phyloP scores from a whole-genome alignment of 2,329 filamentous ascomycete species.

The Epicoccum sorghinum region DNA sequence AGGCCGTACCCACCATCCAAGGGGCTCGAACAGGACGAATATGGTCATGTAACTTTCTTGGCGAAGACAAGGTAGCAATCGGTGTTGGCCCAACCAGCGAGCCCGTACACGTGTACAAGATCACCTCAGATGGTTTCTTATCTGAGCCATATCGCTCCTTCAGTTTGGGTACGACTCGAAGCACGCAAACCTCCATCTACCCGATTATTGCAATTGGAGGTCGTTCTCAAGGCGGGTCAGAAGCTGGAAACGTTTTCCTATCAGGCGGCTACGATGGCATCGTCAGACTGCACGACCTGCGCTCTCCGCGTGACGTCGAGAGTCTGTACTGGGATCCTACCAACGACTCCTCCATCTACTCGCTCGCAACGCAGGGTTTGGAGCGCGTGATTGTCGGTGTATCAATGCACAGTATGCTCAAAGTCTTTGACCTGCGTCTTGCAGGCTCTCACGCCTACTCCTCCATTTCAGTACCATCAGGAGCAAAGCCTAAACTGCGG shows the following conservation, averaged over 20 bases:
- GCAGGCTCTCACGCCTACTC: conserved; percentile 50
- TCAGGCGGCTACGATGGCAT: conserved; percentile 66
- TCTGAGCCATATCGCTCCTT: conserved; percentile 49
- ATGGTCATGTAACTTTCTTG: conserved; percentile 62
- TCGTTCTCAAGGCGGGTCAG: conserved; percentile 37
- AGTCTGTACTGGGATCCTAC: conserved; percentile 61
- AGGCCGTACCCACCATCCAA: conserved; percentile 23
- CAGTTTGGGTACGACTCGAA: conserved; percentile 35
- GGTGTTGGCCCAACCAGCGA: conserved; percentile 54
- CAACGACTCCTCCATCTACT: conserved; percentile 65
- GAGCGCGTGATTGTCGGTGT: conserved; percentile 64
- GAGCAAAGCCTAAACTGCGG: conserved; percentile 1
- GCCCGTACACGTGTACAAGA: conserved; percentile 57
- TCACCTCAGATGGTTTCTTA: conserved; percentile 54
- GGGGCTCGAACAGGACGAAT: conserved; percentile 33
- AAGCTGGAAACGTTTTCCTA: conserved; percentile 60
- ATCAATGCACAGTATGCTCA: conserved; percentile 63
- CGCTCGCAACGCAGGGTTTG: conserved; percentile 61
- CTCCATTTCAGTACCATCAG: conserved; percentile 29
- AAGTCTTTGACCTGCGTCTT: conserved; percentile 67
- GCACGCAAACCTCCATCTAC: conserved; percentile 49
- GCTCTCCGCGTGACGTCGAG: conserved; percentile 56
- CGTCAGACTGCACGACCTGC: conserved; percentile 65
- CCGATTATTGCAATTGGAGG: conserved; percentile 51
- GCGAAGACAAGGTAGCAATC: conserved; percentile 57